Conservation (phyloP, 352 stramenopile genomes). For the Pythium scleroteichum region DNA sequence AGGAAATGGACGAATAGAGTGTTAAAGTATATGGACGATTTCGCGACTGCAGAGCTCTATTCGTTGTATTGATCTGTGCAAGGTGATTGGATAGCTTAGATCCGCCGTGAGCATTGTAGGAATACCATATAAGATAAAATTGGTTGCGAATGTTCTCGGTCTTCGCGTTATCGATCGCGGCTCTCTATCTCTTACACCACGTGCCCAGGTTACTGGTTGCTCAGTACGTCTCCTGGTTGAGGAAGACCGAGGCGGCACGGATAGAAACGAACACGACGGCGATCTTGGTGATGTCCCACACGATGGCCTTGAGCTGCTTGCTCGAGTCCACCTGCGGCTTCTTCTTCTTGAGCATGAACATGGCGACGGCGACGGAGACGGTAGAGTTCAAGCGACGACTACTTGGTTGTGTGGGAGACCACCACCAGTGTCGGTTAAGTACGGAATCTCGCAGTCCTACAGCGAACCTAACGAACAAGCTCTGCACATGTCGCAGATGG, state of each 20-base stretch:
- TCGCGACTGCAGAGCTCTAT: no score
- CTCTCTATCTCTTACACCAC: neutral
- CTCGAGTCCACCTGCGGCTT: constrained; percentile 77
- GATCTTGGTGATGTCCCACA: constrained; percentile 77
- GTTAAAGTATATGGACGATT: constrained; percentile 22
- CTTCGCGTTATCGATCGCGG: neutral
- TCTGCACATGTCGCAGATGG: constrained; percentile 22
- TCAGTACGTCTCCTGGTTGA: constrained; percentile 55
- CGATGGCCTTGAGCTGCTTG: constrained; percentile 78
- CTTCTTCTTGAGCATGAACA: constrained; percentile 91
- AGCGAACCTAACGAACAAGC: constrained; percentile 9
- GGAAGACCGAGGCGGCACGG: constrained; percentile 66
- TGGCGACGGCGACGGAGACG: constrained; percentile 24
- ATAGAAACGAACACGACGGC: constrained; percentile 72
- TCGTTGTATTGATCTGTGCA: no score
- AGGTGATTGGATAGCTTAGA: no score
- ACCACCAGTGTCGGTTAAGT: constrained; percentile 27
- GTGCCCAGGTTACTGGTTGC: neutral
- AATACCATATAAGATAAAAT: no score
- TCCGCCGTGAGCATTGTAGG: no score
- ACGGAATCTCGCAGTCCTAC: constrained; percentile 12
- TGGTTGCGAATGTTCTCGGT: neutral
- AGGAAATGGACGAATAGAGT: constrained; percentile 56
- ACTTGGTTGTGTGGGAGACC: constrained; percentile 2
- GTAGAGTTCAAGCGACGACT: neutral